Conservation (phyloP, 2,329 filamentous ascomycete genomes). For the Aspergillus candidus region DNA sequence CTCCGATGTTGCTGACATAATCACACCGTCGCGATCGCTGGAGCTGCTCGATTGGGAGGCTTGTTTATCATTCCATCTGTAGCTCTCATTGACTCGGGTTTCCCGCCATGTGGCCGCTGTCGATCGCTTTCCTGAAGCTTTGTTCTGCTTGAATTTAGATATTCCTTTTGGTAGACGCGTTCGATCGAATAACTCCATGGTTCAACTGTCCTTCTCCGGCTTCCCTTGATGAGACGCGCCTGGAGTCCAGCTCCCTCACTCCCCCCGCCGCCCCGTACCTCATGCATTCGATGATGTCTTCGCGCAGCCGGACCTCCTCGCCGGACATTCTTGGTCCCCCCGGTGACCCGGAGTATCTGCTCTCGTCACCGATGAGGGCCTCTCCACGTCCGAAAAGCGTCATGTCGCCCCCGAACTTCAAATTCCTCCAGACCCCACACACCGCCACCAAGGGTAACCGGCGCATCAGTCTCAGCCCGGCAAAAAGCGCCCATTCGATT, state of each 20-base stretch:
- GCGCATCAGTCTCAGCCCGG: slow-evolving; percentile 31
- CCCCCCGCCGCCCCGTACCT: slow-evolving; percentile 9
- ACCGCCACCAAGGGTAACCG: slow-evolving; percentile 21
- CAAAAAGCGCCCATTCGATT: slow-evolving; percentile 35
- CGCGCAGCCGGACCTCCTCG: slow-evolving; percentile 35
- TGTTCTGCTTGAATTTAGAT: no score
- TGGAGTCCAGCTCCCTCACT: slow-evolving; percentile 3
- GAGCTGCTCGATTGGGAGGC: slow-evolving; percentile 30
- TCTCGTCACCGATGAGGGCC: slow-evolving; percentile 38
- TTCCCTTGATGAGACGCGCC: slow-evolving; percentile 2
- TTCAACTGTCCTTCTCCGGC: slow-evolving; percentile 3
- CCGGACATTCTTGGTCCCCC: slow-evolving; percentile 39
- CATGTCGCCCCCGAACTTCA: slow-evolving; percentile 33
- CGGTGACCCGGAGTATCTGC: slow-evolving; percentile 38
- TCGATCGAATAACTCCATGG: slow-evolving; percentile 2
- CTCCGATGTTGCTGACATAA: slow-evolving; percentile 11
- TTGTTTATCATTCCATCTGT: slow-evolving; percentile 25
- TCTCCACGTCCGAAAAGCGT: slow-evolving; percentile 34
- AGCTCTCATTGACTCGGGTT: not conserved
- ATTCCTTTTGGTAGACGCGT: not conserved
- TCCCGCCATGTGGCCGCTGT: slow-evolving; percentile 4
- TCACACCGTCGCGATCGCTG: slow-evolving; percentile 5
- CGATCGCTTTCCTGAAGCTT: not conserved
- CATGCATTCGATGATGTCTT: slow-evolving; percentile 27
- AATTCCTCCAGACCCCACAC: slow-evolving; percentile 28